phyloP scores from a whole-genome alignment of 2,329 filamentous ascomycete species.

The Stemphylium lycopersici region DNA sequence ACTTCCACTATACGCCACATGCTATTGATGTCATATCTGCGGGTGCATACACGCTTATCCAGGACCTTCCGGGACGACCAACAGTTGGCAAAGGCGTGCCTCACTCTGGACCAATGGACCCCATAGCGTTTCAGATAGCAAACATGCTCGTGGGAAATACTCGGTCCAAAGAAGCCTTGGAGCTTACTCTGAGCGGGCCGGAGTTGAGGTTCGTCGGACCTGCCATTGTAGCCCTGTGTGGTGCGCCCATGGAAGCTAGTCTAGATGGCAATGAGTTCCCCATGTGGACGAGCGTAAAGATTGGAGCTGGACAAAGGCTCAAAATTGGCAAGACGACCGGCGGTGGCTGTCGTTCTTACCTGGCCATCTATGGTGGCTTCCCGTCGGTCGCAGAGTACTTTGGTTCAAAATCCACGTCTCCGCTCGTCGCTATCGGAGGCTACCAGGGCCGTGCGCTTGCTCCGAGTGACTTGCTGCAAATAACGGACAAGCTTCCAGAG shows the following conservation, averaged over 20 bases:
- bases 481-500: constrained; percentile 50
- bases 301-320: constrained; percentile 59
- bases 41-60: constrained; percentile 64
- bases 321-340: constrained; percentile 61
- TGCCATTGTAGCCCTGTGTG: constrained; percentile 63
- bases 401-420: constrained; percentile 64
- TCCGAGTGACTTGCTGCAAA: constrained; percentile 60
- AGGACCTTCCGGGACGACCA: constrained; percentile 65
- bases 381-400: constrained; percentile 62
- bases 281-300: constrained; percentile 62
- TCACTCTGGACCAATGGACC: constrained; percentile 67
- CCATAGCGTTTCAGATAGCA: constrained; percentile 62
- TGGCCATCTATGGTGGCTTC: constrained; percentile 64
- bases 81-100: constrained; percentile 64
- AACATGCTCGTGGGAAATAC: constrained; percentile 66
- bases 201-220: constrained; percentile 62
- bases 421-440: constrained; percentile 64
- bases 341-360: constrained; percentile 63
- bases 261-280: constrained; percentile 58
- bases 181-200: constrained; percentile 66
- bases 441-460: constrained; percentile 64
- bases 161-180: constrained; percentile 59
- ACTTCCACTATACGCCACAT: constrained; percentile 57
- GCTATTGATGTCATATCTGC: constrained; percentile 63
- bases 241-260: constrained; percentile 59